Evolutionary conservation across 768 basidiomycete species (phyloP), one percentile per base, ranked within the genome.

Genomic region (Vararia minispora): DNA sequence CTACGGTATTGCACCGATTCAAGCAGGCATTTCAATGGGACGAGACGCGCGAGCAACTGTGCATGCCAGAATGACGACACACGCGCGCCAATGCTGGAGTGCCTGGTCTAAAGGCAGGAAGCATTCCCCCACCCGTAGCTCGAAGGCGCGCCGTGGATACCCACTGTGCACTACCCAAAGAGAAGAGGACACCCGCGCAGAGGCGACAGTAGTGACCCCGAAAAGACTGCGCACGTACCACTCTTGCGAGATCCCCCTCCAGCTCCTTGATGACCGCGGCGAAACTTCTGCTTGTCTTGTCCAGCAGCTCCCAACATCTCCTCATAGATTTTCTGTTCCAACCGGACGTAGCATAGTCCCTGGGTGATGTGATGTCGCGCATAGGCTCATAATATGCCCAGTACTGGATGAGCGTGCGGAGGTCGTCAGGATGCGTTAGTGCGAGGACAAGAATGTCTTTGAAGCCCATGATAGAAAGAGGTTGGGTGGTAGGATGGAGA

Each of bases 191-290:
- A 16, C 23, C 27, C 28, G 26, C 23, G 29, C 25, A 33, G 30
- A 33, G 24, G 36, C 9, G 36, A 27, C 37, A 25, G 17, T 14
- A n/a, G 25, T 25, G 41, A 22, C 36, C 38, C 8, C 28, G 17
- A 9, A 31, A 37, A 26, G 23, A 26, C 25, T 21, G 21, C 28
- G 14, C 11, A 76, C 89, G 61, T 56, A 95, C 92, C 28, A 81
- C 84, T 44, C 94, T 66, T 3, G 91, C 91, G 45, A 99, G 62
- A 56, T 98, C 94, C 1, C 91, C 94, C 22, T 99, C 91, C 4
- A 98, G 65, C 59, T 95, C 87, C 60, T 94, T 97, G 53, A 97
- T 89, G 45, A 99, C 94, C 1, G 83, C 77, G 0, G 89, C 70
- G 50, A 95, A 99, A 61, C 81, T 87, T 49, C 94, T 63, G 48